Evolutionary conservation across 805 yeast species (phyloP).

Genomic region (Candida schatavii): DNA sequence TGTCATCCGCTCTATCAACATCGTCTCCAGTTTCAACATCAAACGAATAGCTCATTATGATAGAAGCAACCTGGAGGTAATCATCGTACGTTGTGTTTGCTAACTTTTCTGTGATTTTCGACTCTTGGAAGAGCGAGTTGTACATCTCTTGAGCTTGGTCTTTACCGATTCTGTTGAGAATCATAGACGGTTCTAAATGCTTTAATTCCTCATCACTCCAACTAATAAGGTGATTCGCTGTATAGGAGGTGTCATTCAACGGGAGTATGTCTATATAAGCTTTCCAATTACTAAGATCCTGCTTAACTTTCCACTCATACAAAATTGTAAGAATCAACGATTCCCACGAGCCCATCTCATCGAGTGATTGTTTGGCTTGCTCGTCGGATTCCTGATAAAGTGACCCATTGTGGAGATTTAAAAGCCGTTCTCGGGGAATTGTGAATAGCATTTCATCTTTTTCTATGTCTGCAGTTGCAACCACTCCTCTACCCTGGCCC

Average conservation of each 20-base stretch:
- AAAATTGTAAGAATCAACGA: conserved; percentile 65
- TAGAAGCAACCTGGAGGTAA: conserved; percentile 71
- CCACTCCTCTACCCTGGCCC: conserved; percentile 75
- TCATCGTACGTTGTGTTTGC: conserved; percentile 43
- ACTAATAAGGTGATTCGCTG: conserved; percentile 69
- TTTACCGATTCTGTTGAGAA: conserved; percentile 68
- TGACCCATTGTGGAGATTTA: conserved; percentile 60
- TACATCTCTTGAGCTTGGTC: conserved; percentile 64
- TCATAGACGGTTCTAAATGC: conserved; percentile 64
- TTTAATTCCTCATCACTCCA: conserved; percentile 68
- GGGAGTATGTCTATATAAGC: conserved; percentile 77
- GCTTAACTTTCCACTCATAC: conserved; percentile 51
- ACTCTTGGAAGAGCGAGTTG: conserved; percentile 9
- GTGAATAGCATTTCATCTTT: conserved; percentile 65
- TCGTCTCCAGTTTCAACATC: conserved; percentile 60
- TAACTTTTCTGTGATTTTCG: conserved; percentile 17
- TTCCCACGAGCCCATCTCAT: conserved; percentile 66
- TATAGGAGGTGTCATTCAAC: conserved; percentile 24
- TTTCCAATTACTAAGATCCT: conserved; percentile 56
- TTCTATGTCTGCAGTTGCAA: conserved; percentile 60
- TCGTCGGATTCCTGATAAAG: conserved; percentile 31
- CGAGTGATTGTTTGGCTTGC: conserved; percentile 23
- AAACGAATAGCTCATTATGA: conserved; percentile 87
- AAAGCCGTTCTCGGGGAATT: conserved; percentile 54
- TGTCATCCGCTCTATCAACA: conserved; percentile 25